Conservation (phyloP, 2,329 filamentous ascomycete species). For the Domatiomyces globalis region DNA sequence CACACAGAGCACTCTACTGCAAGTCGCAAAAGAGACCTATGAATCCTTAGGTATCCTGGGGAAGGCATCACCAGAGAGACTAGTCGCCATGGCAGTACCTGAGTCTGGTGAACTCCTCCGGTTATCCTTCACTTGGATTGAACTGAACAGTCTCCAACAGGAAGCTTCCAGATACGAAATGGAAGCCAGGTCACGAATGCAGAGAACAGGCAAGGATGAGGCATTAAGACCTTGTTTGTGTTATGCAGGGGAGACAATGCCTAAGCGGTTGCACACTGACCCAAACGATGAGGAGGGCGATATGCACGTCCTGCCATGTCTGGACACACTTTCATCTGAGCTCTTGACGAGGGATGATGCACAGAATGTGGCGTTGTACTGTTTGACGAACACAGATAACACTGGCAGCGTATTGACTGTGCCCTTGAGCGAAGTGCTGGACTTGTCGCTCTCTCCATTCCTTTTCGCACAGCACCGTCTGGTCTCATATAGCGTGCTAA, state of each 20-base stretch:
- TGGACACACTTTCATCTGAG: conserved; percentile 1
- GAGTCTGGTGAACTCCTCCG: background rate
- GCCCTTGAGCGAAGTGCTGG: conserved; percentile 23
- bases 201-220: background rate
- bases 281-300: background rate
- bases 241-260: conserved; percentile 2
- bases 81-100: background rate
- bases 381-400: conserved; percentile 3
- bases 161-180: background rate
- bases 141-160: background rate
- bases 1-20: background rate
- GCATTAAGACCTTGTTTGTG: conserved; percentile 1
- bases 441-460: conserved; percentile 60
- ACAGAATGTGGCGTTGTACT: conserved; percentile 4
- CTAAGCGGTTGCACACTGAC: conserved; percentile 1
- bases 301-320: conserved; percentile 4
- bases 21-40: background rate
- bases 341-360: background rate
- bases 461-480: conserved; percentile 60
- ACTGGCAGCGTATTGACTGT: background rate
- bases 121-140: background rate
- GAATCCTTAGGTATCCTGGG: background rate
- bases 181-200: background rate
- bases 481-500: conserved; percentile 62
- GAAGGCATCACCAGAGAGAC: background rate